Evolutionary conservation across 106 monocot genomes (phyloP).

Genomic region (Phalaenopsis aphrodite): DNA sequence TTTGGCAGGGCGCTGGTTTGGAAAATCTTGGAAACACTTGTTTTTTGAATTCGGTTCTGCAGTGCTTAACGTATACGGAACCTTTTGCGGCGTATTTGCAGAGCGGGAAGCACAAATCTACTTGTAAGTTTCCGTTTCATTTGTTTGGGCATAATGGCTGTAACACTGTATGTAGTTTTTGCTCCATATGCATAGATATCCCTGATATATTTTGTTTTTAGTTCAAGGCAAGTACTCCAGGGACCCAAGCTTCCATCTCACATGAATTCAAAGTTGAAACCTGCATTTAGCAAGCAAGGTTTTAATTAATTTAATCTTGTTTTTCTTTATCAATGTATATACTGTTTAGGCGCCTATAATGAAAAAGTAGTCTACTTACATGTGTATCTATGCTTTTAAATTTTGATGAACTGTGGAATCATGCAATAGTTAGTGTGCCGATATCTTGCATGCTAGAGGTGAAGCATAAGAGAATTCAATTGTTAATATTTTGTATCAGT

Average conservation of each 20-base stretch:
- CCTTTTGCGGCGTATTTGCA: slow-evolving; percentile 97
- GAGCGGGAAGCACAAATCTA: slow-evolving; percentile 84
- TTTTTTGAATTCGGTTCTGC: slow-evolving; percentile 95
- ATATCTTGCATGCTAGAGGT: too few species aligned
- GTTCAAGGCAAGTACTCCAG: not conserved
- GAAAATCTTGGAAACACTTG: slow-evolving; percentile 91
- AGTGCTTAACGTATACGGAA: slow-evolving; percentile 96
- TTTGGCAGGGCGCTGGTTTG: slow-evolving; percentile 74
- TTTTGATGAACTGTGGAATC: not conserved
- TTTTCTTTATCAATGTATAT: not conserved
- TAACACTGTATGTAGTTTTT: slow-evolving; percentile 1
- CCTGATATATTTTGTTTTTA: not conserved
- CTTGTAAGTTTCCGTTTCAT: slow-evolving; percentile 46
- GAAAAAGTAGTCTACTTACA: not conserved
- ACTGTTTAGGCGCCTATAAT: not conserved
- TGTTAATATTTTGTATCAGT: not conserved
- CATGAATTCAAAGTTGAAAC: not conserved
- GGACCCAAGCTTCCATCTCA: not conserved
- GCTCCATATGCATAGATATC: not conserved
- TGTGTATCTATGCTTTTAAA: not conserved
- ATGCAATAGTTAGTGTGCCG: too few species aligned
- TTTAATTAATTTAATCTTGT: not conserved
- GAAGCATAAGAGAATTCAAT: not conserved
- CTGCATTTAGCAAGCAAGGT: not conserved
- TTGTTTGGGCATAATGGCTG: not conserved